Base-by-base conservation (phyloP, 495 filamentous ascomycete species). In the Cryomyces minteri region DNA sequence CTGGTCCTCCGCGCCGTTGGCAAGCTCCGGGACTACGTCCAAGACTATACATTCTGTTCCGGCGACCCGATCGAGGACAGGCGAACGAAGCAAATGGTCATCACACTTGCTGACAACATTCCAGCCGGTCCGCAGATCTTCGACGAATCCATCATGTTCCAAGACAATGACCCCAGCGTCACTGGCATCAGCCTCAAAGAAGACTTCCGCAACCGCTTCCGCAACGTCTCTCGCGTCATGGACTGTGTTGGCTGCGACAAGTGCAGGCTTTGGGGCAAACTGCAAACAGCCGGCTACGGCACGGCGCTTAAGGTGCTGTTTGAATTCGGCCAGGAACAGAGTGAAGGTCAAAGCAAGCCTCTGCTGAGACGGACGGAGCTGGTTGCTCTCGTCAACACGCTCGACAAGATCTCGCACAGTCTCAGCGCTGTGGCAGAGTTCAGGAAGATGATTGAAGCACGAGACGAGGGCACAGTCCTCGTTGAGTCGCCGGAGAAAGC, bases 181-280 rank as follows among this genome's bases (percentile, higher is more conserved):
- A 25, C 18, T 25, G 68, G 70, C n/a, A 70, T 62, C 33, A 50
- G 69, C 3, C 68, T 96, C 34, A 96, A 95, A 58, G 92, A 96
- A 58, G 90, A 98, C 58, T 98, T 98, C 72, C 80, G 84, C 53
- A 88, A 92, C 58, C 83, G 90, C 10, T 96, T 98, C 73, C 74
- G 90, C 51, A 98, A 98, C 52, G 85, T 98, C 44, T 87, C 80
- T 52, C 76, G 90, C 18, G 66, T 96, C 53, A 98, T 98, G 90
- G 90, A 98, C 64, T 98, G 90, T 60, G 90, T 96, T 11, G 90
- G 90, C 18, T 98, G 90, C 62, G 90, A 98, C 66, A 98, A 98
- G 65, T 98, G 90, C 64, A 77, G 90, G 11, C 75, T 98, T 4
- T 98, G 90, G 92, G 90, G 90, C 42, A 98, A 96, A 62, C 62